These are phyloP conservation scores for Pezicula rhizophila DNA, from an alignment of 2,329 filamentous ascomycete genomes.

Conservation along the genomic window DNA sequence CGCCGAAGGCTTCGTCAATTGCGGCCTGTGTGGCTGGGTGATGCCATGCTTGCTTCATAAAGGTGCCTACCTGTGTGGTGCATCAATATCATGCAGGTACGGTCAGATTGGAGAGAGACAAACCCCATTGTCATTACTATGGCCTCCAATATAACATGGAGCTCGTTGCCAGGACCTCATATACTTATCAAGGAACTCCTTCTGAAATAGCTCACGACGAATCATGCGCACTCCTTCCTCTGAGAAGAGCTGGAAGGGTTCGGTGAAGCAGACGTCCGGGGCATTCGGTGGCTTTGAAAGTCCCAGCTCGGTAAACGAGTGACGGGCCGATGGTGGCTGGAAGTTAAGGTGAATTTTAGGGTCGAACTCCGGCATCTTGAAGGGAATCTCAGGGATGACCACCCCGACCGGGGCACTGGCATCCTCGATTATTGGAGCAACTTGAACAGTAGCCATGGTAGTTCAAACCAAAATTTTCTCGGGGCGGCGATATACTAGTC, in stretches of 20 bases:
- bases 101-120: neutral
- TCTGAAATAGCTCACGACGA: constrained; percentile 6
- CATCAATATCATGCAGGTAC: neutral
- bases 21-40: constrained; percentile 5
- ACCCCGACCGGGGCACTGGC: neutral
- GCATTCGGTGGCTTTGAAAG: constrained; percentile 5
- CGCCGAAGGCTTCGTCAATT: constrained; percentile 7
- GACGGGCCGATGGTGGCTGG: constrained; percentile 1
- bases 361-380: constrained; percentile 2
- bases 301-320: constrained; percentile 7
- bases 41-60: constrained; percentile 7
- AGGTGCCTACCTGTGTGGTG: constrained; percentile 5
- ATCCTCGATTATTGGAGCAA: neutral
- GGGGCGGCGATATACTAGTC: neutral
- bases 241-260: constrained; percentile 10
- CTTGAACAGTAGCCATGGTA: neutral
- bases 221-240: constrained; percentile 10
- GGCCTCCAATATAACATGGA: constrained; percentile 5
- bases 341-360: constrained; percentile 7
- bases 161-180: constrained; percentile 6
- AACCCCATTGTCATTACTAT: constrained; percentile 1
- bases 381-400: neutral
- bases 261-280: constrained; percentile 7
- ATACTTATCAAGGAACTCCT: constrained; percentile 8
- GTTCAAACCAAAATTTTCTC: neutral